Percentiles rank a stretch among this genome's conserved stretches.
These are phyloP conservation scores for Penicillium cataractarum DNA, from an alignment of 495 filamentous ascomycete genomes.

Conservation along the genomic window DNA sequence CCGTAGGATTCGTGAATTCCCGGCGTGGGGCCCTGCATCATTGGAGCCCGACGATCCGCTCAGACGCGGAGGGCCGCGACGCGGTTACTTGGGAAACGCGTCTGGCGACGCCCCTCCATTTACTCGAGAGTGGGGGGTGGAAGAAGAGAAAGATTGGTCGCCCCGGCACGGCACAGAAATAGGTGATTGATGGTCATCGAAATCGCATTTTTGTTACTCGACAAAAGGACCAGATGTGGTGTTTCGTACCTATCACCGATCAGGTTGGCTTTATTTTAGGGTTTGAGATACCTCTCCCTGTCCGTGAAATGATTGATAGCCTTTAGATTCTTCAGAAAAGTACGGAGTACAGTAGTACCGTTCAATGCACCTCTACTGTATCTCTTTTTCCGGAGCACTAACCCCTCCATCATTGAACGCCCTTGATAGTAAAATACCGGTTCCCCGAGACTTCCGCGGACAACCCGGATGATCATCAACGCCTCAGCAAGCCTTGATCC, in stretches of 20 bases:
- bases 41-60: conserved; percentile 28
- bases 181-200: not conserved
- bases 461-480: conserved; percentile 30
- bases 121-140: conserved; percentile 11
- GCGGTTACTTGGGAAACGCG: conserved; percentile 42
- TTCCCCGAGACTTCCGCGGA: conserved; percentile 10
- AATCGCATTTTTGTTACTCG: not conserved
- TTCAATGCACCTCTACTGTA: not conserved
- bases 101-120: conserved; percentile 20
- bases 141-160: conserved; percentile 2
- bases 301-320: not conserved
- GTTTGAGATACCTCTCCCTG: not conserved
- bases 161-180: conserved; percentile 3
- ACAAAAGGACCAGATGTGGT: not conserved
- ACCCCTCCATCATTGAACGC: not conserved
- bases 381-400: not conserved
- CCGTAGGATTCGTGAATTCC: conserved; percentile 16
- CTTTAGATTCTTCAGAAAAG: not conserved
- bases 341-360: not conserved
- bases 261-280: not conserved
- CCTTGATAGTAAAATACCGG: not conserved
- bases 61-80: conserved; percentile 28
- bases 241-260: not conserved
- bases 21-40: conserved; percentile 32
- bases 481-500: conserved; percentile 20